phyloP scores from a whole-genome alignment of 345 rosid genomes.

The Fremontodendron californicum region DNA sequence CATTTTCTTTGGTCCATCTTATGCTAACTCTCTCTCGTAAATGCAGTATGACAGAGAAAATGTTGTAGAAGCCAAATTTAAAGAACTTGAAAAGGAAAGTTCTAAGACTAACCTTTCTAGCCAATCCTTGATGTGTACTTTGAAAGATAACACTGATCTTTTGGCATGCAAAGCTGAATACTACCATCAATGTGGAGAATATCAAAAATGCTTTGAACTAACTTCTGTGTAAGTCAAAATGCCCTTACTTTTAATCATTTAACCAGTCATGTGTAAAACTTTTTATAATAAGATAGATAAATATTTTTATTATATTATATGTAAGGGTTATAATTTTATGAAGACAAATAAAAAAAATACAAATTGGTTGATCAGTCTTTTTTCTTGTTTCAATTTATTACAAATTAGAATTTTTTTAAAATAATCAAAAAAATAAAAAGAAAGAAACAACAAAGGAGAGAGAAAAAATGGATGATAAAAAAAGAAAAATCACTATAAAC shows the following conservation, averaged over 20 bases:
- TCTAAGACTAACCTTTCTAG: slow-evolving; percentile 42
- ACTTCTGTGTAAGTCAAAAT: slow-evolving; percentile 66
- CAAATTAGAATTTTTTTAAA: no score
- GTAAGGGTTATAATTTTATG: background rate
- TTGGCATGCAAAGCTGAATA: slow-evolving; percentile 96
- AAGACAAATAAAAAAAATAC: background rate
- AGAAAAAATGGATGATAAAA: no score
- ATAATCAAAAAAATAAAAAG: no score
- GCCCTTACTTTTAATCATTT: background rate
- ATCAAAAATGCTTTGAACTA: slow-evolving; percentile 86
- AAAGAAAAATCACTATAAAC: no score
- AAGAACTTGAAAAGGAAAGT: slow-evolving; percentile 75
- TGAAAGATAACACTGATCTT: slow-evolving; percentile 77
- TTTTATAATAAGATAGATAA: background rate
- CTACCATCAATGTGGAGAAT: slow-evolving; percentile 94
- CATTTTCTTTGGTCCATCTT: slow-evolving; percentile 2
- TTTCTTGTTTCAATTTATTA: no score
- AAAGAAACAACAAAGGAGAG: no score
- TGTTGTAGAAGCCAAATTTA: slow-evolving; percentile 76
- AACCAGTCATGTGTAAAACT: background rate
- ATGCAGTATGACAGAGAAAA: slow-evolving; percentile 76
- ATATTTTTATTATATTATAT: background rate
- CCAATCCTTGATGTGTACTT: slow-evolving; percentile 46
- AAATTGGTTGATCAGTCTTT: no score
- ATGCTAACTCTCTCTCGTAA: slow-evolving; percentile 24